Evolutionary conservation across 495 filamentous ascomycete genomes (phyloP).

Genomic region (Neurospora sp.): DNA sequence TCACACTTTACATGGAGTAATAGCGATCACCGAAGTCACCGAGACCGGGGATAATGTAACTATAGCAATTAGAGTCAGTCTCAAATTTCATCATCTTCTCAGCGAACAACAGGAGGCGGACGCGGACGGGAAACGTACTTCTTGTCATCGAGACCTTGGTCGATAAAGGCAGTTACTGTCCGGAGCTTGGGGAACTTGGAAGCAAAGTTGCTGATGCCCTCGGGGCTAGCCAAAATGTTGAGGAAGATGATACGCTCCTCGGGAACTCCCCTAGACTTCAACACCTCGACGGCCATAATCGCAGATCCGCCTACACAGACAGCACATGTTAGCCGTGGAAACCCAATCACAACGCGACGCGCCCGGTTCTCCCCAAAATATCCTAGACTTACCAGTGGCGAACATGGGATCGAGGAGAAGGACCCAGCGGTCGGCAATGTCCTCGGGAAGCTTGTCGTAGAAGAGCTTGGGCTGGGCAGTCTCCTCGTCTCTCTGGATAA

Average conservation of each 20-base stretch:
- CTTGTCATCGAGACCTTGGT: conserved; percentile 87
- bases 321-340: conserved; percentile 4
- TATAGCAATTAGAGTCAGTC: conserved; percentile 26
- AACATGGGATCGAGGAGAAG: conserved; percentile 98
- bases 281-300: conserved; percentile 88
- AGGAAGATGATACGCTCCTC: conserved; percentile 93
- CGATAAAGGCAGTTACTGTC: conserved; percentile 94
- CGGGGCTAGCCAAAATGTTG: conserved; percentile 90
- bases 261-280: conserved; percentile 81
- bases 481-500: conserved; percentile 96
- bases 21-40: conserved; percentile 97
- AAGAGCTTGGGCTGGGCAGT: conserved; percentile 84
- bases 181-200: conserved; percentile 83
- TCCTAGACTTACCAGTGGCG: conserved; percentile 65
- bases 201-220: conserved; percentile 84
- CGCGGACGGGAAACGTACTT: conserved; percentile 53
- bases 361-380: background rate
- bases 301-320: conserved; percentile 68
- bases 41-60: conserved; percentile 91
- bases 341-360: background rate
- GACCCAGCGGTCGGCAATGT: conserved; percentile 88
- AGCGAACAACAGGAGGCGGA: conserved; percentile 5
- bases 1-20: conserved; percentile 64
- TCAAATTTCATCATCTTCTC: conserved; percentile 6
- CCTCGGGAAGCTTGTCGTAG: conserved; percentile 91